A percentile compares a stretch with the other conserved stretches of the same genome.
phyloP scores from a whole-genome alignment of 202 grass and related monocot species.

The Setaria italica region DNA sequence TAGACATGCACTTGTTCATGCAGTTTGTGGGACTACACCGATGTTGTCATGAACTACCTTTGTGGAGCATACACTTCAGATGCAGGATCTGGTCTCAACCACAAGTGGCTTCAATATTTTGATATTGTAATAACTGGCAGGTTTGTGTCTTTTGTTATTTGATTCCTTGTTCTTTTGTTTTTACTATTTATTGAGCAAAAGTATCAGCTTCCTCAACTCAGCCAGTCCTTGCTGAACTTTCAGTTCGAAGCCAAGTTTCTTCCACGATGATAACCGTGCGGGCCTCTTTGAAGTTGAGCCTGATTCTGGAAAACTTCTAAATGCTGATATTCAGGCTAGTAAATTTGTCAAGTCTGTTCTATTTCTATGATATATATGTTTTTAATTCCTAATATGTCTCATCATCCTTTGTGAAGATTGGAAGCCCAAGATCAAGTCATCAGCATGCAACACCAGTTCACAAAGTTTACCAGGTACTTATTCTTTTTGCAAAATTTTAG shows the following conservation, averaged over 20 bases:
- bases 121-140: slow-evolving; percentile 98
- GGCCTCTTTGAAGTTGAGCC: slow-evolving; percentile 97
- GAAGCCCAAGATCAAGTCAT: slow-evolving; percentile 66
- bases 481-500: neutral
- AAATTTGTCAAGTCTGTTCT: slow-evolving; percentile 20
- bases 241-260: slow-evolving; percentile 95
- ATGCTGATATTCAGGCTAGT: slow-evolving; percentile 96
- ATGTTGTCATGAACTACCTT: slow-evolving; percentile 98
- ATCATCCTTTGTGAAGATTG: slow-evolving; percentile 59
- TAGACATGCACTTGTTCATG: slow-evolving; percentile 39
- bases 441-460: slow-evolving; percentile 51
- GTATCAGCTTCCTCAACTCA: slow-evolving; percentile 40
- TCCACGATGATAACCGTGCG: slow-evolving; percentile 93
- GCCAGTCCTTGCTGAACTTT: slow-evolving; percentile 34
- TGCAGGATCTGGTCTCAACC: slow-evolving; percentile 61
- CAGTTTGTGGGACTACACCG: slow-evolving; percentile 96
- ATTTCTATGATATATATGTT: slow-evolving; percentile 22
- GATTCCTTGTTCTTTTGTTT: slow-evolving; percentile 18
- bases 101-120: slow-evolving; percentile 89
- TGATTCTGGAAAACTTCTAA: slow-evolving; percentile 91
- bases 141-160: slow-evolving; percentile 51
- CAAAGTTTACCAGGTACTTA: slow-evolving; percentile 93
- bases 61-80: slow-evolving; percentile 66
- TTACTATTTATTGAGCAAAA: slow-evolving; percentile 36
- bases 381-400: slow-evolving; percentile 35